Evolutionary conservation across 768 basidiomycete genomes (phyloP).

Genomic region (Fibroporia radiculosa): DNA sequence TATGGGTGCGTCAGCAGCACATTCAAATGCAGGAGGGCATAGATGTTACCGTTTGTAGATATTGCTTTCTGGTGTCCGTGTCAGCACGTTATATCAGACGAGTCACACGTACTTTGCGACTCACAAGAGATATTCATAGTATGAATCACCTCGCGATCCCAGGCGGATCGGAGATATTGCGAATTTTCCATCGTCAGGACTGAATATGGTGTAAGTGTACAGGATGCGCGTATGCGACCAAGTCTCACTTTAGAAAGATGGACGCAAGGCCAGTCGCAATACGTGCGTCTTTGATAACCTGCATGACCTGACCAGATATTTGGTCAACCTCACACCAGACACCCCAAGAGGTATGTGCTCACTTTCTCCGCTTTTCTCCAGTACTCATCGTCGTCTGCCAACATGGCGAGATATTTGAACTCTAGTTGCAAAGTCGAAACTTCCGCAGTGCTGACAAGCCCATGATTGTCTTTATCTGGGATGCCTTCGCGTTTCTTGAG

Average conservation of each 20-base stretch:
- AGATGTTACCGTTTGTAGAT: constrained; percentile 62
- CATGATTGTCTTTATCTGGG: constrained; percentile 48
- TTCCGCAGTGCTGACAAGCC: constrained; percentile 74
- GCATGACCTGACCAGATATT: constrained; percentile 45
- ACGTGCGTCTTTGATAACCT: constrained; percentile 53
- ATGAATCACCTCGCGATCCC: constrained; percentile 89
- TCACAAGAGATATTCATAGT: constrained; percentile 85
- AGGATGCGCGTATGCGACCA: not conserved
- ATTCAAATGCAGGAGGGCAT: not conserved
- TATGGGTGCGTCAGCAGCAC: constrained; percentile 23
- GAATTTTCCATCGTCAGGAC: constrained; percentile 44
- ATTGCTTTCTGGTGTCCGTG: constrained; percentile 50
- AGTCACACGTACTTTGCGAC: constrained; percentile 15
- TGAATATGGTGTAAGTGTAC: too few species aligned
- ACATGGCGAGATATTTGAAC: constrained; percentile 74
- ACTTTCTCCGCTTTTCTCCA: constrained; percentile 79
- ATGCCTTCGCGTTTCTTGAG: constrained; percentile 53
- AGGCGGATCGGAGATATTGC: constrained; percentile 72
- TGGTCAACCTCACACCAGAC: not conserved
- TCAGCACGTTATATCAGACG: constrained; percentile 7
- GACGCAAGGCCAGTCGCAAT: constrained; percentile 71
- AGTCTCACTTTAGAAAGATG: constrained; percentile 68
- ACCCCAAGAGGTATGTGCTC: not conserved
- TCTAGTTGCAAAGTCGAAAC: constrained; percentile 87
- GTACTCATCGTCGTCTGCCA: constrained; percentile 72